phyloP scores from a whole-genome alignment of 768 basidiomycete species.

The Roridomyces roridus region DNA sequence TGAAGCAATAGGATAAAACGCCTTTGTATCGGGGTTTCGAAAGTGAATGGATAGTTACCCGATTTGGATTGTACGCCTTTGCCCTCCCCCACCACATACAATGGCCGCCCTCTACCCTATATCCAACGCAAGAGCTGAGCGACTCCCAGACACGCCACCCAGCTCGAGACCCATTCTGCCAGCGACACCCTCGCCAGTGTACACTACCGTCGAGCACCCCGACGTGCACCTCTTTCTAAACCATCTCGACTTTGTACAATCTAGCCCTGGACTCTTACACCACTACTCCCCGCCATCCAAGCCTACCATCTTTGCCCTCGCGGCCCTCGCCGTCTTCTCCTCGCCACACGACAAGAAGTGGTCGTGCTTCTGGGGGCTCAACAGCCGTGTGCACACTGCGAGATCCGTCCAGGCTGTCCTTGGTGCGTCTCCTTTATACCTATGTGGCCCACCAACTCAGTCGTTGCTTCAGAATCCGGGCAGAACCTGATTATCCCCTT shows the following conservation, averaged over 20 bases:
- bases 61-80: neutral
- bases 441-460: neutral
- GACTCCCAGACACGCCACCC: too few species aligned
- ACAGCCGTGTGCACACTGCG: slow-evolving; percentile 54
- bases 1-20: slow-evolving; percentile 31
- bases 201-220: slow-evolving; percentile 1
- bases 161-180: too few species aligned
- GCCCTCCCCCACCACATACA: too few species aligned
- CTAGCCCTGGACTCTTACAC: slow-evolving; percentile 25
- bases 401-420: slow-evolving; percentile 47
- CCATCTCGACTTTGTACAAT: slow-evolving; percentile 34
- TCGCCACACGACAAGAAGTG: slow-evolving; percentile 60
- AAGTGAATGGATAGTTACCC: neutral
- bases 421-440: slow-evolving; percentile 1
- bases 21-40: too few species aligned
- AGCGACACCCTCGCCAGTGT: neutral
- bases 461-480: slow-evolving; percentile 16
- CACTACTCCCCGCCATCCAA: slow-evolving; percentile 24
- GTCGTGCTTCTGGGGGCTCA: slow-evolving; percentile 69
- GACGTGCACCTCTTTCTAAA: slow-evolving; percentile 33
- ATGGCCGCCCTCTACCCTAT: too few species aligned
- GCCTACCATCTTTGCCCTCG: slow-evolving; percentile 55
- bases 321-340: slow-evolving; percentile 65
- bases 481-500: slow-evolving; percentile 8
- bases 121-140: too few species aligned